phyloP scores from a whole-genome alignment of 345 rosid genomes.

The Bruguiera sexangula region DNA sequence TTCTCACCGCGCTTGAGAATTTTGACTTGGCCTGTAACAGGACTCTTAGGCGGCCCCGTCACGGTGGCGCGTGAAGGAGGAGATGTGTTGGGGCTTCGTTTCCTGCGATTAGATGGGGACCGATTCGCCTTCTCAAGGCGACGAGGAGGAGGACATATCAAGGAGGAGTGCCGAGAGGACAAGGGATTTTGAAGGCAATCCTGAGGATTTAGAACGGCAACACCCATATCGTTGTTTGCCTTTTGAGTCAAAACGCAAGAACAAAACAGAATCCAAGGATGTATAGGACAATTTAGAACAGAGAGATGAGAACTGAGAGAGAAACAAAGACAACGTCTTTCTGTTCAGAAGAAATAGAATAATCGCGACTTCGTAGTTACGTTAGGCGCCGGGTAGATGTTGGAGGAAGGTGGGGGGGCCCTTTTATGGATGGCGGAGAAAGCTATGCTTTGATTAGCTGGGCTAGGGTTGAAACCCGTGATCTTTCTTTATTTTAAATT shows the following conservation, averaged over 20 bases:
- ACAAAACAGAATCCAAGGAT: not conserved
- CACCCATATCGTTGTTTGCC: slow-evolving; percentile 44
- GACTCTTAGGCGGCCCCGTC: slow-evolving; percentile 3
- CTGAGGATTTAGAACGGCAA: slow-evolving; percentile 56
- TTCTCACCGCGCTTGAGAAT: slow-evolving; percentile 75
- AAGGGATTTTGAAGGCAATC: slow-evolving; percentile 39
- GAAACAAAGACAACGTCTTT: too few species aligned
- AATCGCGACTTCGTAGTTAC: too few species aligned
- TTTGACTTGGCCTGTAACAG: slow-evolving; percentile 48
- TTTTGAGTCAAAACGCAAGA: not conserved
- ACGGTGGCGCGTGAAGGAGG: slow-evolving; percentile 19
- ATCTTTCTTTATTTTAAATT: too few species aligned
- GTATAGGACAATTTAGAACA: too few species aligned
- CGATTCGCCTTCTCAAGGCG: slow-evolving; percentile 22
- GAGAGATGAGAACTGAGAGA: not conserved
- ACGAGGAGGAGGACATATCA: slow-evolving; percentile 28
- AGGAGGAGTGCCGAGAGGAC: slow-evolving; percentile 18
- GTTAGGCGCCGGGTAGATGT: too few species aligned
- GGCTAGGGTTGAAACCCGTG: too few species aligned
- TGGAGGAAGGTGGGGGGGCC: accelerated
- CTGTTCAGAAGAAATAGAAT: too few species aligned
- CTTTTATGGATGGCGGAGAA: too few species aligned
- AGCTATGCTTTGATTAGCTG: too few species aligned
- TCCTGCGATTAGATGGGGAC: slow-evolving; percentile 39
- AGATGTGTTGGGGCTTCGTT: slow-evolving; percentile 35